Percentiles rank a stretch among this genome's conserved stretches.
Evolutionary conservation across 306 rosid species (phyloP).

Genomic region (Sophora flavescens): DNA sequence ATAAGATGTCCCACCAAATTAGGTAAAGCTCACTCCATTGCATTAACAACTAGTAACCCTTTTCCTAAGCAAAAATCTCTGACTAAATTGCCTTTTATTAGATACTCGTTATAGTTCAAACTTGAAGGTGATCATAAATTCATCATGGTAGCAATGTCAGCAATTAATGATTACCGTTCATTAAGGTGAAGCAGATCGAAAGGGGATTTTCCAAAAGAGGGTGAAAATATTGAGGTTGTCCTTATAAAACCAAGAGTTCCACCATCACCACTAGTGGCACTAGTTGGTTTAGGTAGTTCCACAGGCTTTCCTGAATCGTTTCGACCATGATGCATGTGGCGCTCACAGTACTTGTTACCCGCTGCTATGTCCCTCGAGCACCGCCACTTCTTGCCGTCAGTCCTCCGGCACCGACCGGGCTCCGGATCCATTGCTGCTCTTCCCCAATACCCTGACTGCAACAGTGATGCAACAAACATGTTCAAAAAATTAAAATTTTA

Average conservation of each 20-base stretch:
- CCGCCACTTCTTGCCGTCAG: constrained; percentile 98
- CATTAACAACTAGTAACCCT: too few species aligned
- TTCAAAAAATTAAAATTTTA: too few species aligned
- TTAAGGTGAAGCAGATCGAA: constrained; percentile 67
- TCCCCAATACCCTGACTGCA: constrained; percentile 79
- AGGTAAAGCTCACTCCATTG: constrained; percentile 30
- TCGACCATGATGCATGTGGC: constrained; percentile 94
- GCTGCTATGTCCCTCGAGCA: constrained; percentile 94
- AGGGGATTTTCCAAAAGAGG: constrained; percentile 55
- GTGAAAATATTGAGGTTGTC: constrained; percentile 43
- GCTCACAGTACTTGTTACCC: constrained; percentile 97
- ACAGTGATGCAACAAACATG: too few species aligned
- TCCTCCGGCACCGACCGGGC: constrained; percentile 95
- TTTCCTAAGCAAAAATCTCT: too few species aligned
- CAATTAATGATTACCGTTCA: constrained; percentile 57
- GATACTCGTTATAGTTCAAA: too few species aligned
- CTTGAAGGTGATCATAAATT: too few species aligned
- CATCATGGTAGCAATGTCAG: too few species aligned
- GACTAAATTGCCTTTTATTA: too few species aligned
- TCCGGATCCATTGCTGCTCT: constrained; percentile 96
- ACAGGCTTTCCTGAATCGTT: constrained; percentile 99
- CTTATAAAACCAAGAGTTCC: constrained; percentile 43
- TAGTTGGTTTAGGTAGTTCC: constrained; percentile 80
- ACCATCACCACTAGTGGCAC: constrained; percentile 25
- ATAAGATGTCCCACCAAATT: constrained; percentile 38